Evolutionary conservation across 192 early-diverging fungal genomes (phyloP).

Genomic region (Backusella macrospora): DNA sequence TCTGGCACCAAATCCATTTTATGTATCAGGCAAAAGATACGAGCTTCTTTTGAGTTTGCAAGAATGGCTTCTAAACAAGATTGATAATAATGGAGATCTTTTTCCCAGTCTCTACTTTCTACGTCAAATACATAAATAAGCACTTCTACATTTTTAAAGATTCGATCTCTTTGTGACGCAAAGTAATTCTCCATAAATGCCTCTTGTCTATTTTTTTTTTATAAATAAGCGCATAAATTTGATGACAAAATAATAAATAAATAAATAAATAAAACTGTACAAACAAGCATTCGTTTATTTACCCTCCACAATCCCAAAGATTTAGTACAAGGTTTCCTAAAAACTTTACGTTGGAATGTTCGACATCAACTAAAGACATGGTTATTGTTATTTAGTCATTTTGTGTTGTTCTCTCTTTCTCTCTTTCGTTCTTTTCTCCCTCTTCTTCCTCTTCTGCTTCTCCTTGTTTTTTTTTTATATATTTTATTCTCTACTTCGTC

Average conservation of each 20-base stretch:
- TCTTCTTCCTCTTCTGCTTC: not conserved
- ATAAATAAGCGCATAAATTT: not conserved
- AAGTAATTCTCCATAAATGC: conserved; percentile 98
- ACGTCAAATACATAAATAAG: conserved; percentile 99
- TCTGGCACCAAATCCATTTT: conserved; percentile 96
- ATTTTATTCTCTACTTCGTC: no score
- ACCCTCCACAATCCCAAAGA: conserved; percentile 96
- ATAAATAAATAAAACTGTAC: conserved; percentile 10
- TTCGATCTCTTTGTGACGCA: conserved; percentile 87
- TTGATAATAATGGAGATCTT: conserved; percentile 91
- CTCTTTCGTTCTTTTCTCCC: not conserved
- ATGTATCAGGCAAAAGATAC: conserved; percentile 95
- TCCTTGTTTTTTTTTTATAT: no score
- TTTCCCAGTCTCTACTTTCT: conserved; percentile 87
- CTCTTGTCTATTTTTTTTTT: conserved; percentile 67
- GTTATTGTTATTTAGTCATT: not conserved
- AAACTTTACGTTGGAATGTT: conserved; percentile 94
- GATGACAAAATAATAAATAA: not conserved
- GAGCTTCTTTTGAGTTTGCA: conserved; percentile 83
- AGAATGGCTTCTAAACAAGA: conserved; percentile 82
- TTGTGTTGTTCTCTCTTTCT: not conserved
- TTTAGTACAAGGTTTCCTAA: conserved; percentile 96
- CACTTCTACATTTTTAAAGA: conserved; percentile 98
- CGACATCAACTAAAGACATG: conserved; percentile 81
- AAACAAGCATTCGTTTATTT: conserved; percentile 10